Percentiles rank a stretch among this genome's conserved stretches.
Conservation (phyloP, 257 asterid species). For the Petrea volubilis region DNA sequence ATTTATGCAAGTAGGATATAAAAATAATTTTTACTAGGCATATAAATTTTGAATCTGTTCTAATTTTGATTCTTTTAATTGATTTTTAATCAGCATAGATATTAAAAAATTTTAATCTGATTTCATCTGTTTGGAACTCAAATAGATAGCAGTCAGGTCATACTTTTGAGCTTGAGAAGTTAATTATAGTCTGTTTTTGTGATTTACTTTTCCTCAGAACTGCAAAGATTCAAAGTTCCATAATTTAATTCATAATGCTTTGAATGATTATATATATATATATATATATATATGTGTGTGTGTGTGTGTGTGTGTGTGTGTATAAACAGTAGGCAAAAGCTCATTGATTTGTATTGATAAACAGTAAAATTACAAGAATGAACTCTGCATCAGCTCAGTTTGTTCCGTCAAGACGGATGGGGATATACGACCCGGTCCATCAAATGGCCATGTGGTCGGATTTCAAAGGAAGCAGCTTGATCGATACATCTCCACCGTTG, state of each 20-base stretch:
- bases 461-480: slow-evolving; percentile 49
- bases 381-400: slow-evolving; percentile 70
- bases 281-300: too few species aligned
- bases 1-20: too few species aligned
- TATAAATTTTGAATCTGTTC: too few species aligned
- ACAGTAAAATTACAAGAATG: slow-evolving; percentile 43
- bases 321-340: background rate
- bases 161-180: background rate
- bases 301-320: background rate
- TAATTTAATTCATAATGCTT: too few species aligned
- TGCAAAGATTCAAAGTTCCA: too few species aligned
- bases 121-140: too few species aligned
- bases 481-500: slow-evolving; percentile 46
- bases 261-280: too few species aligned
- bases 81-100: too few species aligned
- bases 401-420: slow-evolving; percentile 79
- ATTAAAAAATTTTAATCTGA: too few species aligned
- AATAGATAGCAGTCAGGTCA: too few species aligned
- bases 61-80: too few species aligned
- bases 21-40: too few species aligned
- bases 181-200: background rate
- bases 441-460: slow-evolving; percentile 81
- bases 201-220: background rate
- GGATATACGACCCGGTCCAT: slow-evolving; percentile 67
- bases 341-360: background rate